phyloP scores from a whole-genome alignment of 495 filamentous ascomycete species.

The Penicillium lividum region DNA sequence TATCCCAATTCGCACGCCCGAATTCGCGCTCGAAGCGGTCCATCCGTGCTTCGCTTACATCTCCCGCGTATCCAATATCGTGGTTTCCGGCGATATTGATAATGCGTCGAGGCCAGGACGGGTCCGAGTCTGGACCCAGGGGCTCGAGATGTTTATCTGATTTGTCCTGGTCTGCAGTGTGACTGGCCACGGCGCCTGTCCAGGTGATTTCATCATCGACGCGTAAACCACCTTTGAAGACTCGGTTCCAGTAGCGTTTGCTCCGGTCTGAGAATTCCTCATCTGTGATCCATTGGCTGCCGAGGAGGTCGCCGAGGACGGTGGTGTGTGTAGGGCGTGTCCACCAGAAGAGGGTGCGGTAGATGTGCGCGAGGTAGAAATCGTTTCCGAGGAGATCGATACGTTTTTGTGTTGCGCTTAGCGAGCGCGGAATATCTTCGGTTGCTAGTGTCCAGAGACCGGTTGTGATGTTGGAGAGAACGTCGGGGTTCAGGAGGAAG shows the following conservation, averaged over 20 bases:
- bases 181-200: constrained; percentile 33
- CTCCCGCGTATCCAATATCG: constrained; percentile 93
- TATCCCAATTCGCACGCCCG: constrained; percentile 84
- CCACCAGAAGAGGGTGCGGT: constrained; percentile 81
- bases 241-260: constrained; percentile 75
- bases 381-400: constrained; percentile 92
- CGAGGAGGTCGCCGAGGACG: constrained; percentile 87
- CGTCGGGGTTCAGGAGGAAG: constrained; percentile 21
- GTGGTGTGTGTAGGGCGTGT: constrained; percentile 81
- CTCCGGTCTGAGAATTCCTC: constrained; percentile 76
- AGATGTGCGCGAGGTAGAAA: constrained; percentile 90
- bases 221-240: constrained; percentile 68
- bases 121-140: constrained; percentile 52
- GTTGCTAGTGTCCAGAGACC: constrained; percentile 53
- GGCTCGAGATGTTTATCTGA: constrained; percentile 33
- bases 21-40: constrained; percentile 79
- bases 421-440: constrained; percentile 63
- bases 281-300: constrained; percentile 94
- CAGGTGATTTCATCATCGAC: constrained; percentile 63
- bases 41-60: constrained; percentile 70
- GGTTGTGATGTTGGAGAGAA: constrained; percentile 45
- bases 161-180: constrained; percentile 29
- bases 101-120: constrained; percentile 68
- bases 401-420: constrained; percentile 69
- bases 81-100: constrained; percentile 95